Conservation (phyloP, 176 grass and related monocot genomes). For the Aegilops longissima region DNA sequence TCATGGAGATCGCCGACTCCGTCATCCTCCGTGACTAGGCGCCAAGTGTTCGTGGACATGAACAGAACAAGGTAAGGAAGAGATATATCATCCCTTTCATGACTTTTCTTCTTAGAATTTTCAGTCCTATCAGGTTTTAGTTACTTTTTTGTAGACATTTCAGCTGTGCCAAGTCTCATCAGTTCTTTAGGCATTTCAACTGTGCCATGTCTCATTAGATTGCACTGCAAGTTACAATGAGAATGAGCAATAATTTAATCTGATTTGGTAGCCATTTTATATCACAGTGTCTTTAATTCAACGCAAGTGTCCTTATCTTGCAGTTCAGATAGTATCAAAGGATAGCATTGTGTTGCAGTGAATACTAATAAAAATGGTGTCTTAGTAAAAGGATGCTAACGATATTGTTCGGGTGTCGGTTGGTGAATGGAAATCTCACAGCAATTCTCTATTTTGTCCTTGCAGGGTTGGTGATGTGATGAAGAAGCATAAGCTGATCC, state of each 20-base stretch:
- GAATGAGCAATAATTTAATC: background rate
- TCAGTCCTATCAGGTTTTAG: background rate
- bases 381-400: too few species aligned
- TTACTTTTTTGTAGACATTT: background rate
- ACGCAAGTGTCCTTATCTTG: background rate
- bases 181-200: background rate
- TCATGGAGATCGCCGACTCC: constrained; percentile 67
- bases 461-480: constrained; percentile 72
- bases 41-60: constrained; percentile 6
- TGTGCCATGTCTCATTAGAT: background rate
- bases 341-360: background rate
- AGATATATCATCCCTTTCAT: background rate
- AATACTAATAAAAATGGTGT: too few species aligned
- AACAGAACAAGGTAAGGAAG: constrained; percentile 34
- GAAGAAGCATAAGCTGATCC: constrained; percentile 64
- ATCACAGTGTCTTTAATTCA: background rate
- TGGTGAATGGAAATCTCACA: background rate
- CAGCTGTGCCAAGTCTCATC: background rate
- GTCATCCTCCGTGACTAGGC: constrained; percentile 80
- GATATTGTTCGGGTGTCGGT: background rate
- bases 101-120: background rate
- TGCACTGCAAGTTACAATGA: background rate
- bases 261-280: background rate
- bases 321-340: background rate
- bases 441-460: background rate